Evolutionary conservation across 352 stramenopile genomes (phyloP), one percentile per base, ranked within the genome.

Genomic region (Phytophthora gonapodyides): DNA sequence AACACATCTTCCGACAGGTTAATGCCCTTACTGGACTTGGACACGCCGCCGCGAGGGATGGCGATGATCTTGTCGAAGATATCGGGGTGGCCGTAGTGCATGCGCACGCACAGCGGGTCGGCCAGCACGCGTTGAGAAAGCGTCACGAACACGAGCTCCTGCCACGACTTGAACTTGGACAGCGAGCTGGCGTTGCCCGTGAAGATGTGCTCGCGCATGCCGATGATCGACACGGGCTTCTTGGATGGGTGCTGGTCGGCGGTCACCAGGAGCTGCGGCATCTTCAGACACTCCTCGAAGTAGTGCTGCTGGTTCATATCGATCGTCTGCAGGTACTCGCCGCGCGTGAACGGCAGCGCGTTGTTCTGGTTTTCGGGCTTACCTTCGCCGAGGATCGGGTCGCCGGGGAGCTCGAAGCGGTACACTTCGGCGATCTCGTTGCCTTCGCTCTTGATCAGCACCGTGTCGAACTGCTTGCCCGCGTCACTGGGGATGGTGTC

Each of bases 231-330:
- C 10, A 90, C 80, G 7, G 79, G 77, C 21, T 89, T 88, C 50
- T 83, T 86, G 13, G 81, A 88, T 24, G 82, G 80, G 35, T 91
- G 81, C 40, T 71, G 38, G 35, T 89, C 81, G 37, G 80, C 79
- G 5, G 78, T 90, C 37, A 82, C 71, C n/a, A 93, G 63, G 41
- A 90, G 61, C 46, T 87, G 78, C 17, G 84, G 84, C 69, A 94
- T 96, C 64, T 94, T 96, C 30, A 96, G 66, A 53, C 80, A 87
- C 71, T 94, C 85, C 64, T 96, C 87, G 36, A 94, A 90, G 71
- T 94, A 94, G 53, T 91, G 82, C 57, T 96, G 85, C 61, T 96
- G 87, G 73, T 96, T 96, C 87, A 94, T 94, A 73, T 96, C 87
- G 55, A 96, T 96, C n/a, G 80, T 91, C 64, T 96, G 87, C 16